A percentile compares a stretch with the other conserved stretches of the same genome.
Conservation (phyloP, 1,139 yeast species). For the Taiozyma onychis region DNA sequence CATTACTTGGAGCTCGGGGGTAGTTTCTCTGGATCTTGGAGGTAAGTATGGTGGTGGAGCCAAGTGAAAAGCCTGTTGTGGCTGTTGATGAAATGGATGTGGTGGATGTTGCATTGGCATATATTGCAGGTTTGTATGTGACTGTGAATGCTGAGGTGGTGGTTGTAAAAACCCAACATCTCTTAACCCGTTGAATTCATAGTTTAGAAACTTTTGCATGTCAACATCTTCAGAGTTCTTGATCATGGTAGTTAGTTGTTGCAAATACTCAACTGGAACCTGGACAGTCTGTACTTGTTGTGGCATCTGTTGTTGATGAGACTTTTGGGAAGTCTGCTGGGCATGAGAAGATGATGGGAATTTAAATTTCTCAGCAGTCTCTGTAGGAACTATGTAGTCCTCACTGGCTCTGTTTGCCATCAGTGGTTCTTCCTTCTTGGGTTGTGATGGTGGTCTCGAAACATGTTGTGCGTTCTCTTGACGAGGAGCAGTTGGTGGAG, state of each 20-base stretch:
- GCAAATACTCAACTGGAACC: slow-evolving; percentile 41
- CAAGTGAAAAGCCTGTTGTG: slow-evolving; percentile 1
- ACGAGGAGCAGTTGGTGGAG: not conserved
- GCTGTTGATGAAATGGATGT: slow-evolving; percentile 1
- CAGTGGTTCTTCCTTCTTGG: not conserved
- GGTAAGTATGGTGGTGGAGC: slow-evolving; percentile 2
- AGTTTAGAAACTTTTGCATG: slow-evolving; percentile 14
- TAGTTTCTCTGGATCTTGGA: slow-evolving; percentile 8
- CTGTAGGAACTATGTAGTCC: slow-evolving; percentile 27
- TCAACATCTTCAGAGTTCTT: slow-evolving; percentile 18
- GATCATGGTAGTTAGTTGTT: slow-evolving; percentile 28
- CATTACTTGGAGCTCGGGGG: slow-evolving; percentile 7
- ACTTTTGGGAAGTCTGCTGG: not conserved
- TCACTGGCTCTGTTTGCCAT: slow-evolving; percentile 2
- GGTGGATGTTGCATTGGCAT: not conserved
- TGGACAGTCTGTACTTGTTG: slow-evolving; percentile 24
- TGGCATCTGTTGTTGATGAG: slow-evolving; percentile 8
- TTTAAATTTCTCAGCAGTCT: slow-evolving; percentile 39
- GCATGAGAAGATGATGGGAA: slow-evolving; percentile 34
- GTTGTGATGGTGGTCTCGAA: slow-evolving; percentile 6
- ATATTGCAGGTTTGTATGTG: not conserved
- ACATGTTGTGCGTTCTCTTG: slow-evolving; percentile 10
- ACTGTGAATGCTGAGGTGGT: not conserved
- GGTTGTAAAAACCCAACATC: not conserved
- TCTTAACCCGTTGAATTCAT: slow-evolving; percentile 11